Conservation (phyloP, 805 yeast genomes). For the Myxozyma kluyveri region DNA sequence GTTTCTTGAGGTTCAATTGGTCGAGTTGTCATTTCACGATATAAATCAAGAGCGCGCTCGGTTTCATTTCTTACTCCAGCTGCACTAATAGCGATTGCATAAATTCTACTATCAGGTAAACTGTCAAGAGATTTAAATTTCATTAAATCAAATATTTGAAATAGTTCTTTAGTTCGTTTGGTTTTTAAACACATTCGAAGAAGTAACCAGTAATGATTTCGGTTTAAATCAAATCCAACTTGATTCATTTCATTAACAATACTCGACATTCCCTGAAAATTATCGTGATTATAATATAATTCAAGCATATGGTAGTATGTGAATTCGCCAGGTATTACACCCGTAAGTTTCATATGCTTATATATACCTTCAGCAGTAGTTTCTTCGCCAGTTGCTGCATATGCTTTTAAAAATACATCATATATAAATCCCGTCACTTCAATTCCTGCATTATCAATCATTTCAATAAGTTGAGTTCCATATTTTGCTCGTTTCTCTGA, state of each 20-base stretch:
- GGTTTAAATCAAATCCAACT: conserved; percentile 30
- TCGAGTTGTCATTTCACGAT: conserved; percentile 58
- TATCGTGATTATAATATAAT: conserved; percentile 33
- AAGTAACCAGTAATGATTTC: conserved; percentile 19
- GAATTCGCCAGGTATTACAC: conserved; percentile 31
- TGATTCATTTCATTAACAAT: conserved; percentile 32
- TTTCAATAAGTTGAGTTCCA: conserved; percentile 29
- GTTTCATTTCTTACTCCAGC: conserved; percentile 61
- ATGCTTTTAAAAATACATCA: conserved; percentile 37
- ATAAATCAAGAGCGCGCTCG: conserved; percentile 73
- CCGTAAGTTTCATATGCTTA: conserved; percentile 28
- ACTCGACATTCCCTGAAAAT: conserved; percentile 31
- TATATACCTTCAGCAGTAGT: conserved; percentile 29
- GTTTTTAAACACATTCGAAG: conserved; percentile 27
- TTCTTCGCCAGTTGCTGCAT: conserved; percentile 35
- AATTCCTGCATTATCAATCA: conserved; percentile 25
- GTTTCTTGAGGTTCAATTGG: conserved; percentile 42
- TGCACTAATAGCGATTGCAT: conserved; percentile 67
- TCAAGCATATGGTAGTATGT: conserved; percentile 39
- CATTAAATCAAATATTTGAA: conserved; percentile 76
- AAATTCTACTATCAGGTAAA: conserved; percentile 65
- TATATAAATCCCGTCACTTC: conserved; percentile 4
- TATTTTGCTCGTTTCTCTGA: conserved; percentile 28
- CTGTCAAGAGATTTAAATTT: conserved; percentile 68
- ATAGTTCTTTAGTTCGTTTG: conserved; percentile 56